Evolutionary conservation across 129 eudicot species (phyloP), one percentile per base, ranked within the genome.

Genomic region (Calendula officinalis): DNA sequence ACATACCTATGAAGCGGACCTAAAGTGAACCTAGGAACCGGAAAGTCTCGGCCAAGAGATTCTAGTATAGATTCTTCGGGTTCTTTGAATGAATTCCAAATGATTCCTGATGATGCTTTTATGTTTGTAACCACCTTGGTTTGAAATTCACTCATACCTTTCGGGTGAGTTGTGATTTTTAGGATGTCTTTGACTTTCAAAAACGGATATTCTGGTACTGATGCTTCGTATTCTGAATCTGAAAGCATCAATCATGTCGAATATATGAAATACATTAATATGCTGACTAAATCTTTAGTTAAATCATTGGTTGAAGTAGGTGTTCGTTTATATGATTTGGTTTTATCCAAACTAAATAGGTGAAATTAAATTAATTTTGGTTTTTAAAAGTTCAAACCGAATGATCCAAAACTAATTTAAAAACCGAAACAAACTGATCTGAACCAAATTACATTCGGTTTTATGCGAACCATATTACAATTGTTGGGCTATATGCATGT

Each of bases 31-130:
- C n/a, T 40, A 1, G 82, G 84, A 11, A 79, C 27, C 5, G 43
- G 60, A 44, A 78, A 56, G n/a, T 71, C 37, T 22, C 68, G 71
- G 6, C 11, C 13, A 14, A 67, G 37, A 14, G 38, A 48, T 15
- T 52, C 32, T 10, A 78, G 63, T 41, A 51, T 57, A 0, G 68
- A 32, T 50, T 73, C 60, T 75, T 83, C 88, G 7, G 79, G 88
- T 60, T 83, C 84, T 27, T 55, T 48, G 43, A 79, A 79, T n/a
- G 84, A 33, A 71, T 78, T 82, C 81, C 81, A 80, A 47, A 80
- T 80, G 66, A 80, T 4, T 5, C 81, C 81, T 6, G 81, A 71
- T 10, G 85, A 71, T 3, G 62, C 64, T 64, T 72, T 80, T 55
- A 72, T 67, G 5, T 43, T 15, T 11, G 35, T 71, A 37, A 55